These are phyloP conservation scores for Exophiala lecanii-corni DNA, from an alignment of 2,329 filamentous ascomycete genomes.

Conservation along the genomic window DNA sequence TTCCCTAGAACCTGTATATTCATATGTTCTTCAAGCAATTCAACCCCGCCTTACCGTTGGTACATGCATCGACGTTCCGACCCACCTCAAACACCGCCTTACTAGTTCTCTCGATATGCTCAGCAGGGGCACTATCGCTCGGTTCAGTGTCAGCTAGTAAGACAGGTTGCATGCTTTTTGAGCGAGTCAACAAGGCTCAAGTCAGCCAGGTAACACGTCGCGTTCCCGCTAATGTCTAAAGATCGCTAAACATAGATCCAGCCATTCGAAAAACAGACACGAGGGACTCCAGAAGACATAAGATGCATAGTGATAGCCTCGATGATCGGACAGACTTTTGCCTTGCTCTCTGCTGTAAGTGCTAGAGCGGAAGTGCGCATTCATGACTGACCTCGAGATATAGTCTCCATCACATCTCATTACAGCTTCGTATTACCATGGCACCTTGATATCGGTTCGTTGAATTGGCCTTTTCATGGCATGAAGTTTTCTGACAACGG, in stretches of 20 bases:
- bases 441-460: constrained; percentile 11
- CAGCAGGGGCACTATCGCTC: constrained; percentile 27
- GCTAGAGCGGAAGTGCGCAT: neutral
- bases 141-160: constrained; percentile 21
- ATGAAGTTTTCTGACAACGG: neutral
- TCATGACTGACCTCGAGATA: no score
- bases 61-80: constrained; percentile 27
- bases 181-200: constrained; percentile 28
- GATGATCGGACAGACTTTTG: constrained; percentile 20
- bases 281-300: constrained; percentile 2
- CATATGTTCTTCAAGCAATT: constrained; percentile 27
- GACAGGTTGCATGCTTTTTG: constrained; percentile 26
- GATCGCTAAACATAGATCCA: neutral
- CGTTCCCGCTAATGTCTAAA: neutral
- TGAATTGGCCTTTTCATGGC: neutral
- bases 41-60: constrained; percentile 25
- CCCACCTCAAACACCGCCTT: constrained; percentile 24
- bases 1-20: constrained; percentile 24
- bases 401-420: constrained; percentile 10
- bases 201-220: constrained; percentile 20
- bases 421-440: constrained; percentile 12
- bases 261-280: constrained; percentile 7
- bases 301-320: constrained; percentile 9
- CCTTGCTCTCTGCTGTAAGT: constrained; percentile 11
- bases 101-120: constrained; percentile 28